A percentile compares a stretch with the other conserved stretches of the same genome.
phyloP scores from a whole-genome alignment of 2,329 filamentous ascomycete genomes.

The Capronia americana region DNA sequence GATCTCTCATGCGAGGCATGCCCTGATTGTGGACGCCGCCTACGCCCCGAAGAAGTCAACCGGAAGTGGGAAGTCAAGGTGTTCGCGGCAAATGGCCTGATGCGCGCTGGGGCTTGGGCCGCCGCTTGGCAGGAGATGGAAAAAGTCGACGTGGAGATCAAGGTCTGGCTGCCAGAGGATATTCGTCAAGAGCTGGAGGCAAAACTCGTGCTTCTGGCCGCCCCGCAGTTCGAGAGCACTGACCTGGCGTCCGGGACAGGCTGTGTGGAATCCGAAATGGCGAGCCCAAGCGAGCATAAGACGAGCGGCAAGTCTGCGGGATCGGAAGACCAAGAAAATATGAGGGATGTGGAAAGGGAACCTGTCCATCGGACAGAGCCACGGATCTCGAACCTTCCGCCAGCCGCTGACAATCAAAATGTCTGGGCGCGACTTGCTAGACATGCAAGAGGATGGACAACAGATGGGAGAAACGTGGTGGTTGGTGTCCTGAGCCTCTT shows the following conservation, averaged over 20 bases:
- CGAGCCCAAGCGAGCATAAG: slow-evolving; percentile 31
- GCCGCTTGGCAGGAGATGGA: slow-evolving; percentile 99
- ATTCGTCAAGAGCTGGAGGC: slow-evolving; percentile 54
- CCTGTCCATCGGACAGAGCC: not conserved
- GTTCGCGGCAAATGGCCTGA: slow-evolving; percentile 92
- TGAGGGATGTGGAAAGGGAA: not conserved
- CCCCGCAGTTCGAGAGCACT: not conserved
- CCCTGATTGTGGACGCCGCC: slow-evolving; percentile 57
- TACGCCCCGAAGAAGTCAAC: slow-evolving; percentile 56
- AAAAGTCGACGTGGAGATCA: slow-evolving; percentile 91
- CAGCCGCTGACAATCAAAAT: slow-evolving; percentile 52
- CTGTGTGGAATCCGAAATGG: slow-evolving; percentile 4
- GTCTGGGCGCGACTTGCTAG: slow-evolving; percentile 60
- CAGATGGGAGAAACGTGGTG: slow-evolving; percentile 61
- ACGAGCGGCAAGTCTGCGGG: slow-evolving; percentile 34
- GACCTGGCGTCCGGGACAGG: not conserved
- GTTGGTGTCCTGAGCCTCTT: slow-evolving; percentile 55
- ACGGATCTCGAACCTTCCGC: not conserved
- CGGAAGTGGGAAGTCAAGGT: slow-evolving; percentile 74
- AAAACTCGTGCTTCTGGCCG: slow-evolving; percentile 26
- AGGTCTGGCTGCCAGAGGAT: slow-evolving; percentile 68
- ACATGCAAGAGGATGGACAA: slow-evolving; percentile 59
- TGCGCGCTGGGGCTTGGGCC: slow-evolving; percentile 89
- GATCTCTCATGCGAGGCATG: slow-evolving; percentile 45
- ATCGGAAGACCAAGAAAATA: slow-evolving; percentile 35